phyloP scores from a whole-genome alignment of 495 filamentous ascomycete species.

The Trichoderma virens region DNA sequence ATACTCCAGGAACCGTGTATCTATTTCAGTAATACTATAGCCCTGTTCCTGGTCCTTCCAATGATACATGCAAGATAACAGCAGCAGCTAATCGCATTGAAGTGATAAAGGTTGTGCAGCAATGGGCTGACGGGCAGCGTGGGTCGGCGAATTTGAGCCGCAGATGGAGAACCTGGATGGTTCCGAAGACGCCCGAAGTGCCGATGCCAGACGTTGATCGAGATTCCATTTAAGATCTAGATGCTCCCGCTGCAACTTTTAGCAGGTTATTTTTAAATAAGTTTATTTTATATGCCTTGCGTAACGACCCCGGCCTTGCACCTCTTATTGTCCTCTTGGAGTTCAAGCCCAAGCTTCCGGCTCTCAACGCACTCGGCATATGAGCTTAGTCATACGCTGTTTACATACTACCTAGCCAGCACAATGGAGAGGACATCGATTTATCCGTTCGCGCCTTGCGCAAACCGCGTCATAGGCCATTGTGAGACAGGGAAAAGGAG shows the following conservation, averaged over 20 bases:
- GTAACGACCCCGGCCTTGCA: too few relatives aligned
- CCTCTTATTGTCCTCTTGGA: too few relatives aligned
- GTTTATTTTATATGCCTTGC: neutral
- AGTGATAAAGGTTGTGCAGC: neutral
- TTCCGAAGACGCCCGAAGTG: constrained; percentile 5
- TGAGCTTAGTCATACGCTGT: neutral
- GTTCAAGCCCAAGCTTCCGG: neutral
- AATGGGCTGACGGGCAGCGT: neutral
- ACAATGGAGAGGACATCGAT: neutral
- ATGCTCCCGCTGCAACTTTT: neutral
- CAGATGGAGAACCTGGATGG: constrained; percentile 4
- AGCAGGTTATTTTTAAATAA: neutral
- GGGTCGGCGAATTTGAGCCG: neutral
- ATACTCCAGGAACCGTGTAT: too few relatives aligned
- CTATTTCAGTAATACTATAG: too few relatives aligned
- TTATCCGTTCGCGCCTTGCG: neutral
- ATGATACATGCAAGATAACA: too few relatives aligned
- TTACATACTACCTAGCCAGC: neutral
- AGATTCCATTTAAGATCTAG: constrained; percentile 4
- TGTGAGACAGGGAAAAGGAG: too few relatives aligned
- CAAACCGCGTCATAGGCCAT: neutral
- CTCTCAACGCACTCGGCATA: neutral
- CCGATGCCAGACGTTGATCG: neutral
- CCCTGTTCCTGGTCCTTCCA: too few relatives aligned
- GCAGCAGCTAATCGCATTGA: too few relatives aligned